Conservation (phyloP, 108 stramenopile genomes). For the Craspedostauros australis region DNA sequence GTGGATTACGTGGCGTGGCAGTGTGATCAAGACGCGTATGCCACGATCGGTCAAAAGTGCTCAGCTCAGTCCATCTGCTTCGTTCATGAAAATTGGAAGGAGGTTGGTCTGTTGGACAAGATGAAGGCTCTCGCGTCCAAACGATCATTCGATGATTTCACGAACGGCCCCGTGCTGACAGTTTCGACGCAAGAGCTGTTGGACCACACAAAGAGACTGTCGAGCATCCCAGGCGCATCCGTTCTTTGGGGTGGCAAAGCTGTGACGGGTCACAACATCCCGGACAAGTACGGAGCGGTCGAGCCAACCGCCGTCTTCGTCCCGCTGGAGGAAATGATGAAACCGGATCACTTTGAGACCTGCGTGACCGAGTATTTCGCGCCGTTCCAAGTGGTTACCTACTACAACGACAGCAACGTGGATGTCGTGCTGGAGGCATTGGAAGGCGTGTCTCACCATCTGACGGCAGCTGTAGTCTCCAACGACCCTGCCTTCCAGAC, state of each 20-base stretch:
- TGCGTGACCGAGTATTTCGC: constrained; percentile 93
- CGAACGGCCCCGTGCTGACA: constrained; percentile 92
- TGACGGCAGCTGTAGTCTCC: constrained; percentile 96
- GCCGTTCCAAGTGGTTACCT: constrained; percentile 94
- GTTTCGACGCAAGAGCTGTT: constrained; percentile 82
- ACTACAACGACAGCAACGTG: constrained; percentile 78
- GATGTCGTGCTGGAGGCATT: constrained; percentile 76
- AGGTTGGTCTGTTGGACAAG: constrained; percentile 77
- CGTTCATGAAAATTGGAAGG: constrained; percentile 90
- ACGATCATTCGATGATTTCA: constrained; percentile 80
- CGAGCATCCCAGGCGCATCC: constrained; percentile 79
- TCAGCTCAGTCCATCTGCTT: constrained; percentile 96
- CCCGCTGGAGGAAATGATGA: constrained; percentile 88
- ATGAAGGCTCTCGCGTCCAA: constrained; percentile 69
- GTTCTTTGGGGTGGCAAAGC: constrained; percentile 92
- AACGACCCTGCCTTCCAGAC: constrained; percentile 85
- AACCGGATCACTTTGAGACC: constrained; percentile 67
- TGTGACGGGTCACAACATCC: constrained; percentile 79
- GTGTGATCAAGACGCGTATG: constrained; percentile 99
- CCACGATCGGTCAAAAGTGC: constrained; percentile 95
- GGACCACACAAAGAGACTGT: constrained; percentile 68
- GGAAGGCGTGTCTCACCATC: constrained; percentile 92
- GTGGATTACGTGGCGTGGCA: constrained; percentile 96
- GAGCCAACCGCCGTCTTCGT: constrained; percentile 97
- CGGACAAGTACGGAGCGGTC: constrained; percentile 88